A percentile compares a stretch with the other conserved stretches of the same genome.
phyloP scores from a whole-genome alignment of 176 grass and related monocot genomes.

The Juncus effusus region DNA sequence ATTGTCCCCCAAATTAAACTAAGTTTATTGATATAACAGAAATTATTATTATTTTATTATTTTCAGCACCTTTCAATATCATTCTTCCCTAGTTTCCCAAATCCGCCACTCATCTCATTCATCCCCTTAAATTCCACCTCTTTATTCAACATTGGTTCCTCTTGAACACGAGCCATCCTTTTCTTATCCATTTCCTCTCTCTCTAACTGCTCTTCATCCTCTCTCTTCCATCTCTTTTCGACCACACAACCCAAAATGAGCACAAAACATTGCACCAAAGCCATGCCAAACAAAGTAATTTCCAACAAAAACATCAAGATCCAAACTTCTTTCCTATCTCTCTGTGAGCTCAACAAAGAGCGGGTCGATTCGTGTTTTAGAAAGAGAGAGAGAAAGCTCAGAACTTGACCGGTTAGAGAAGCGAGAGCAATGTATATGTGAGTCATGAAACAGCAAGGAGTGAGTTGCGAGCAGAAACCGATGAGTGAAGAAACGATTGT shows the following conservation, averaged over 20 bases:
- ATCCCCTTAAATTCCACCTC: conserved; percentile 34
- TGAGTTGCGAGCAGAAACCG: conserved; percentile 38
- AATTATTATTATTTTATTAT: neutral
- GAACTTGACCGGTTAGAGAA: conserved; percentile 44
- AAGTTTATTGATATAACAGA: neutral
- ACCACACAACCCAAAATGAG: conserved; percentile 37
- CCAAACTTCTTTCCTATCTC: conserved; percentile 57
- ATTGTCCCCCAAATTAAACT: neutral
- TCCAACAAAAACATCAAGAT: conserved; percentile 45
- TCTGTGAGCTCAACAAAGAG: conserved; percentile 36
- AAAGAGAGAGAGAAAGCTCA: conserved; percentile 43
- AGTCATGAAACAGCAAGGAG: conserved; percentile 43
- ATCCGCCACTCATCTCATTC: conserved; percentile 43
- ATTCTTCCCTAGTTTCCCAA: conserved; percentile 31
- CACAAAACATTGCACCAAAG: conserved; percentile 37
- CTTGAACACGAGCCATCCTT: conserved; percentile 51
- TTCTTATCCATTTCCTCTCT: conserved; percentile 42
- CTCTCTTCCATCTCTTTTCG: conserved; percentile 38
- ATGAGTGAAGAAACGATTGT: conserved; percentile 49
- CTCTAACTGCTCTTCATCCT: conserved; percentile 45
- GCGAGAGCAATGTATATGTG: conserved; percentile 36
- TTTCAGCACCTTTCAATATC: conserved; percentile 39
- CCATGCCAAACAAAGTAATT: conserved; percentile 52
- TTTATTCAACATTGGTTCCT: conserved; percentile 35
- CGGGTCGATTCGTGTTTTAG: conserved; percentile 39